Percentiles rank a stretch among this genome's conserved stretches.
phyloP scores from a whole-genome alignment of 2,329 filamentous ascomycete species.

The Fusarium transvaalense region DNA sequence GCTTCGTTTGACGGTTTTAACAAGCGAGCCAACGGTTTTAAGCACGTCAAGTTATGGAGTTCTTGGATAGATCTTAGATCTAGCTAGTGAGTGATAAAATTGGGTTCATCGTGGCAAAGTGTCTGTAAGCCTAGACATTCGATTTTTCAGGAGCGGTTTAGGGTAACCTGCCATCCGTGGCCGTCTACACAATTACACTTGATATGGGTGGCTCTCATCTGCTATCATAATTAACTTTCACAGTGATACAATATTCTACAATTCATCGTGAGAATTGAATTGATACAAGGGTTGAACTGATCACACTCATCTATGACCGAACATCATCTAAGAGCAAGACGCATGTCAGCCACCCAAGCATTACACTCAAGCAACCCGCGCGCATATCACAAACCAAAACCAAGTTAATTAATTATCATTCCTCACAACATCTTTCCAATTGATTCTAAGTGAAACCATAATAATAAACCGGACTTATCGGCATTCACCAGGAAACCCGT shows the following conservation, averaged over 20 bases:
- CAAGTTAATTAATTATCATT: too few species aligned
- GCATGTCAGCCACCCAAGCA: background rate
- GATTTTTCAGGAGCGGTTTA: background rate
- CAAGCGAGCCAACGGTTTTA: conserved; percentile 18
- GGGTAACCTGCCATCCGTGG: background rate
- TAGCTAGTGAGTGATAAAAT: background rate
- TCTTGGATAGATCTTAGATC: conserved; percentile 1
- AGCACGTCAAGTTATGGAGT: background rate
- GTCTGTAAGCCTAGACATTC: background rate
- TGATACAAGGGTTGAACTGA: too few species aligned
- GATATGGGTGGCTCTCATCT: too few species aligned
- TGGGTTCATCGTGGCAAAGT: background rate
- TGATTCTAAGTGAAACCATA: background rate
- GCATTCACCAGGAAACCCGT: background rate
- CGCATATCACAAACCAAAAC: background rate
- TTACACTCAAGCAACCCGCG: too few species aligned
- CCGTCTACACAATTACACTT: too few species aligned
- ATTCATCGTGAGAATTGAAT: background rate
- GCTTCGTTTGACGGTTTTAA: conserved; percentile 11
- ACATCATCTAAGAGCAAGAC: background rate
- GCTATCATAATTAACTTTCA: too few species aligned
- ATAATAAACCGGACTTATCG: conserved; percentile 14
- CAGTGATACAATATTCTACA: too few species aligned
- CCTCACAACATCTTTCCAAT: background rate
- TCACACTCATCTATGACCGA: background rate